Percentiles rank a stretch among this genome's conserved stretches.
Evolutionary conservation across 2,329 filamentous ascomycete genomes (phyloP).

Genomic region (Alternaria burnsii): DNA sequence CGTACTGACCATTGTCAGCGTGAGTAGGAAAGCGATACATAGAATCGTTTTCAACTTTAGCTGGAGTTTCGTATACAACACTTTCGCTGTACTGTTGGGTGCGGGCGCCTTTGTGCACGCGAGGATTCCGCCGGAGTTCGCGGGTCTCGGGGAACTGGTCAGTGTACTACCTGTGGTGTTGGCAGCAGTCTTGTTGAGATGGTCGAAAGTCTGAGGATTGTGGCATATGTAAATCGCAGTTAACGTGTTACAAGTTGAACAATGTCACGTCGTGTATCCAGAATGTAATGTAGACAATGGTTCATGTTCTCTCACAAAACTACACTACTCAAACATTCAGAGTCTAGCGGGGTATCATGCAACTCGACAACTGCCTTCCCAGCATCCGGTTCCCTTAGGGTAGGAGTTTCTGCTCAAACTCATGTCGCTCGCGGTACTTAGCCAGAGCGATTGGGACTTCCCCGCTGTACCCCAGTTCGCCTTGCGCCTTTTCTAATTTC

Average conservation of each 20-base stretch:
- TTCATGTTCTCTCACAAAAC: neutral
- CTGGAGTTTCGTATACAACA: constrained; percentile 76
- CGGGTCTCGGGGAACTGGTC: constrained; percentile 75
- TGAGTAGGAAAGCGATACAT: constrained; percentile 56
- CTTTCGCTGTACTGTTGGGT: constrained; percentile 72
- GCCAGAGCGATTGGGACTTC: constrained; percentile 56
- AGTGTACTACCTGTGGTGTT: constrained; percentile 75
- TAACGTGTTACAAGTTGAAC: neutral
- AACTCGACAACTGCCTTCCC: neutral
- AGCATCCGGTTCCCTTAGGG: constrained; percentile 18
- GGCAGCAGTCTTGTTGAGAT: constrained; percentile 61
- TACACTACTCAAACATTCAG: neutral
- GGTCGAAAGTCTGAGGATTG: constrained; percentile 25
- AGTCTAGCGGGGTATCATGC: constrained; percentile 10
- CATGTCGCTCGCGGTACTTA: constrained; percentile 49
- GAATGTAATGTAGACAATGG: neutral
- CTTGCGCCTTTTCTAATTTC: constrained; percentile 59
- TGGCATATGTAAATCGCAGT: neutral
- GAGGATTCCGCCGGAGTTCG: constrained; percentile 70
- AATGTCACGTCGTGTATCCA: neutral
- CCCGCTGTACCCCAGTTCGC: constrained; percentile 61
- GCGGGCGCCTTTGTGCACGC: constrained; percentile 64
- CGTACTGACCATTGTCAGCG: constrained; percentile 65
- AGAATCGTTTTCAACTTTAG: constrained; percentile 70
- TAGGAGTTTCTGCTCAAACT: constrained; percentile 47